These are phyloP conservation scores for Friedmanniomyces endolithicus DNA, from an alignment of 495 filamentous ascomycete genomes.

Conservation along the genomic window DNA sequence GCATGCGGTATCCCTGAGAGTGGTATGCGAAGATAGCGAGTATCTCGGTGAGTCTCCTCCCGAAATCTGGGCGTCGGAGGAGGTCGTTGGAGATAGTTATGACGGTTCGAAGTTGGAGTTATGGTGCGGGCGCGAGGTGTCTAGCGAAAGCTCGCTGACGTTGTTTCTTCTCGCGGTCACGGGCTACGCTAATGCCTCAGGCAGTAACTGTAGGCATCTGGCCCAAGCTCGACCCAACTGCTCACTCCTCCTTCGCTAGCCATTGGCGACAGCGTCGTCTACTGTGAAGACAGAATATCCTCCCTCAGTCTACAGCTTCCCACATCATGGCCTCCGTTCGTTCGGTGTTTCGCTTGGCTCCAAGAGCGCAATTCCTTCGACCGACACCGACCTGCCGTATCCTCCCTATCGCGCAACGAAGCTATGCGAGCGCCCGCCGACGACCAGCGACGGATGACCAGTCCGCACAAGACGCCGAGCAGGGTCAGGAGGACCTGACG, in stretches of 20 bases:
- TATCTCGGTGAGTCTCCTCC: background rate
- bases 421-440: conserved; percentile 7
- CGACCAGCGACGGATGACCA: conserved; percentile 31
- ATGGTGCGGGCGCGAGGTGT: background rate
- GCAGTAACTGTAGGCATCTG: too few relatives aligned
- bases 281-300: too few relatives aligned
- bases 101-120: background rate
- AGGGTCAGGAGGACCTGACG: conserved; percentile 24
- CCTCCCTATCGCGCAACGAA: conserved; percentile 18
- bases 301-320: background rate
- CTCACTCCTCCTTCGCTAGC: too few relatives aligned
- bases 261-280: too few relatives aligned
- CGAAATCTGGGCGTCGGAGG: background rate
- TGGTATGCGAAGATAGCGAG: background rate
- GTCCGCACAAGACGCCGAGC: conserved; percentile 19
- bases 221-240: too few relatives aligned
- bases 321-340: conserved; percentile 14
- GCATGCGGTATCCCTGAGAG: background rate
- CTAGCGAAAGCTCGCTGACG: background rate
- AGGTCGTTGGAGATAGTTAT: background rate
- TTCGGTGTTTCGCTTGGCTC: conserved; percentile 27
- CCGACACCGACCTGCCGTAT: conserved; percentile 9
- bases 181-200: too few relatives aligned
- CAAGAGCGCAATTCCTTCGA: conserved; percentile 20
- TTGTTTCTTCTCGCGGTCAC: background rate